Conservation (phyloP, 257 asterid genomes). For the Solanum dulcamara region DNA sequence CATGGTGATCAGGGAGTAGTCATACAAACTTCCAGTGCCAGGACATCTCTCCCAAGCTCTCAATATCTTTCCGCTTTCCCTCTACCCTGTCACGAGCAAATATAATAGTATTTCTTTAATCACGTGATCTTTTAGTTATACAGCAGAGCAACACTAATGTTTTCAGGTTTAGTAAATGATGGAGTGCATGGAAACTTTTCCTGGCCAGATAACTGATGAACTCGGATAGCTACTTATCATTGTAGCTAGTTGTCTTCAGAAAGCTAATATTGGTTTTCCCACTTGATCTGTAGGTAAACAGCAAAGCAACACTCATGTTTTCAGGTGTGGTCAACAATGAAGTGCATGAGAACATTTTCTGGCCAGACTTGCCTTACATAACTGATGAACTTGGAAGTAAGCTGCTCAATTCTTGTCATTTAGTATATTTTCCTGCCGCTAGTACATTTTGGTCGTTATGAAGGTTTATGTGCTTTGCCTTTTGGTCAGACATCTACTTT, state of each 20-base stretch:
- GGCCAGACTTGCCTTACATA: conserved; percentile 92
- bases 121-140: conserved; percentile 42
- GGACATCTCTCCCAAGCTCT: background rate
- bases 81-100: background rate
- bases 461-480: conserved; percentile 12
- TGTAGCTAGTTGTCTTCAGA: background rate
- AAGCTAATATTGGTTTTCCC: background rate
- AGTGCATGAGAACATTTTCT: conserved; percentile 83
- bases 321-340: conserved; percentile 63
- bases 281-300: conserved; percentile 55
- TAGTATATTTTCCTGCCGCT: background rate
- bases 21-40: background rate
- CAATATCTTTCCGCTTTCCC: background rate
- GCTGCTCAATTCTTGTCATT: conserved; percentile 17
- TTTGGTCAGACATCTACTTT: conserved; percentile 73
- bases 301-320: conserved; percentile 88
- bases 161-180: conserved; percentile 56
- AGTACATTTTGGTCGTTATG: background rate
- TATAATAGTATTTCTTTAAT: background rate
- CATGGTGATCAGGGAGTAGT: background rate
- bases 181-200: conserved; percentile 72
- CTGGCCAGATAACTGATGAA: conserved; percentile 91
- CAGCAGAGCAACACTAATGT: conserved; percentile 68
- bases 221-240: conserved; percentile 31
- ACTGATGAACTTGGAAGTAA: conserved; percentile 96